A percentile compares a stretch with the other conserved stretches of the same genome.
Conservation (phyloP, 305 asterid species). For the Rubia tinctorum region DNA sequence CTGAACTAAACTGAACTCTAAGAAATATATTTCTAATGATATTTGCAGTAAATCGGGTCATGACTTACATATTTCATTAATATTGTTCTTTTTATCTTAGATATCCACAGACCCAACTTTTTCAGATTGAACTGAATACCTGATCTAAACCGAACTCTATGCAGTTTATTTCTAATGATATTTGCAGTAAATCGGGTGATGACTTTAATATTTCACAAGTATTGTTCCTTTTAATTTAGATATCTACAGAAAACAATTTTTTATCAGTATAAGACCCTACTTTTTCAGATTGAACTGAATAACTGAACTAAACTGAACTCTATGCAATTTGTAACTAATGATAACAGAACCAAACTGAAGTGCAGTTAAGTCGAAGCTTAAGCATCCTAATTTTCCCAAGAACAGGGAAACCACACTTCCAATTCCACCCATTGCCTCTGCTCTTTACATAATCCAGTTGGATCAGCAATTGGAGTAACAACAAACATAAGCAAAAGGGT, state of each 20-base stretch:
- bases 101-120: neutral
- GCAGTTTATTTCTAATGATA: neutral
- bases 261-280: neutral
- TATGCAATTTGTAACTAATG: neutral
- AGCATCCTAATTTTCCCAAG: neutral
- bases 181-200: too few relatives aligned
- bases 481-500: neutral
- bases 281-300: neutral
- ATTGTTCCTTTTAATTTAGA: neutral
- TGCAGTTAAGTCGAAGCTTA: neutral
- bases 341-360: neutral
- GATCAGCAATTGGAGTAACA: slow-evolving; percentile 2
- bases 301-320: neutral
- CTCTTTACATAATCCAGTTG: neutral
- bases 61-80: neutral
- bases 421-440: slow-evolving; percentile 1
- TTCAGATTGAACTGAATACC: neutral
- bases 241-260: too few relatives aligned
- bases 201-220: too few relatives aligned
- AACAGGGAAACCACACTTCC: slow-evolving; percentile 1
- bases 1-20: neutral
- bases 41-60: neutral
- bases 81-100: neutral
- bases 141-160: neutral
- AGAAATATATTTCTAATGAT: too few relatives aligned